Percentiles rank a stretch among this genome's conserved stretches.
Evolutionary conservation across 768 basidiomycete genomes (phyloP).

Genomic region (Lactarius evosmus): DNA sequence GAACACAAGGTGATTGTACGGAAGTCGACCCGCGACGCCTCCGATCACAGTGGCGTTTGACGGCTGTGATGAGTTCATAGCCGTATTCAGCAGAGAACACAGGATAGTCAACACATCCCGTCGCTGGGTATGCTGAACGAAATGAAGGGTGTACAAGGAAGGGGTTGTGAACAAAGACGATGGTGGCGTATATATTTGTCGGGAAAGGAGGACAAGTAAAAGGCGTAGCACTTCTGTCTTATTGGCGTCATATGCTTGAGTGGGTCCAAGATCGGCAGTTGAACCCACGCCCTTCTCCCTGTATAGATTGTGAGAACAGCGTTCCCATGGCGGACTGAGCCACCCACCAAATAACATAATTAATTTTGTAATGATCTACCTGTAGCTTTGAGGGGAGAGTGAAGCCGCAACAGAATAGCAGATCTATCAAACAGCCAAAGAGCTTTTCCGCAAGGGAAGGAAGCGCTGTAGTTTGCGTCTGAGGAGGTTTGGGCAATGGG

Average conservation of each 20-base stretch:
- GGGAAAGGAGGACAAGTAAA: slow-evolving; percentile 81
- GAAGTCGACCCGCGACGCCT: slow-evolving; percentile 71
- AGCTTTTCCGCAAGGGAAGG: slow-evolving; percentile 83
- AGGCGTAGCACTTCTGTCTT: slow-evolving; percentile 89
- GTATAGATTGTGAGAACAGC: slow-evolving; percentile 6
- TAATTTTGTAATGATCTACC: slow-evolving; percentile 76
- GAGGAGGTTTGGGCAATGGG: slow-evolving; percentile 24
- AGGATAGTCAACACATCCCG: slow-evolving; percentile 87
- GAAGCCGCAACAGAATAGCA: slow-evolving; percentile 92
- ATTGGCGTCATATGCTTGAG: slow-evolving; percentile 66
- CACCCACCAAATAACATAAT: slow-evolving; percentile 79
- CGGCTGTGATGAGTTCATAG: slow-evolving; percentile 61
- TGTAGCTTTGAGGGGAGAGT: slow-evolving; percentile 78
- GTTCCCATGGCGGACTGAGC: neutral
- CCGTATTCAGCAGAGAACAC: slow-evolving; percentile 91
- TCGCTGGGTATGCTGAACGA: slow-evolving; percentile 72
- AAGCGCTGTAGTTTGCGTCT: slow-evolving; percentile 44
- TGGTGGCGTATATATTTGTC: slow-evolving; percentile 82
- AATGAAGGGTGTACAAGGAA: slow-evolving; percentile 71
- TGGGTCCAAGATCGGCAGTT: slow-evolving; percentile 66
- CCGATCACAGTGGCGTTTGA: slow-evolving; percentile 53
- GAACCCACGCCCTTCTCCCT: slow-evolving; percentile 98
- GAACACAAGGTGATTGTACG: slow-evolving; percentile 87
- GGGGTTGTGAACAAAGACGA: slow-evolving; percentile 66
- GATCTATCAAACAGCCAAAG: slow-evolving; percentile 75